Conservation (phyloP, 192 early-diverging fungal genomes). For the Phlyctochytrium planicorne region DNA sequence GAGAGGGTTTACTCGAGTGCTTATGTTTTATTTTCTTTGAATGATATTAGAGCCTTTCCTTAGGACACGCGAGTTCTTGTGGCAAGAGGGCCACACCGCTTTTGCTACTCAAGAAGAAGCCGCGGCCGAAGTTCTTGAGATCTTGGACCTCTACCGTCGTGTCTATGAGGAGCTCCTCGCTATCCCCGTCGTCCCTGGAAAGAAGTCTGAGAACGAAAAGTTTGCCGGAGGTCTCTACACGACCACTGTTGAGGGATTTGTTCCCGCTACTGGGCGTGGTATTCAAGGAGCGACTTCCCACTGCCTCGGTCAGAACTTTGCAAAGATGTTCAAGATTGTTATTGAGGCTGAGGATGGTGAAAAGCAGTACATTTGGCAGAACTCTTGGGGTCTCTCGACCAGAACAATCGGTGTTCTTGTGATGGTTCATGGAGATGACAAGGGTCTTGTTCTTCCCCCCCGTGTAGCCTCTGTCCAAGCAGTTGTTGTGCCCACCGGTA, state of each 20-base stretch:
- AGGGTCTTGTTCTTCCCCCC: constrained; percentile 96
- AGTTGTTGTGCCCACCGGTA: constrained; percentile 89
- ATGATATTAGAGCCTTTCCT: constrained; percentile 81
- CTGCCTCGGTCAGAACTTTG: constrained; percentile 99
- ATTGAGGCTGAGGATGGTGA: constrained; percentile 78
- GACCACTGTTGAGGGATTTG: constrained; percentile 96
- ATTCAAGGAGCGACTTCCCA: constrained; percentile 99
- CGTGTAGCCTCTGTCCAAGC: constrained; percentile 87
- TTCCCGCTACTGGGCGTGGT: constrained; percentile 94
- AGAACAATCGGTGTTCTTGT: constrained; percentile 99
- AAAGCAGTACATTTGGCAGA: constrained; percentile 92
- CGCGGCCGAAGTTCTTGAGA: constrained; percentile 80
- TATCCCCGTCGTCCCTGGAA: constrained; percentile 92
- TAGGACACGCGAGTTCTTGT: constrained; percentile 98
- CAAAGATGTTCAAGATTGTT: constrained; percentile 97
- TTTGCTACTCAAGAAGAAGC: constrained; percentile 88
- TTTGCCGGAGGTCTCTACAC: constrained; percentile 98
- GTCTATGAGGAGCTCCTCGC: constrained; percentile 97
- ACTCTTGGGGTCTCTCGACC: constrained; percentile 98
- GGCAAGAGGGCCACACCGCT: constrained; percentile 99
- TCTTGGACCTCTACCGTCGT: constrained; percentile 92
- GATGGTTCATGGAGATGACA: constrained; percentile 98
- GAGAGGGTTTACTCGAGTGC: neutral
- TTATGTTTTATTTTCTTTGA: neutral
- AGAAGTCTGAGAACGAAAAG: constrained; percentile 99